Conservation (phyloP, 345 rosid genomes). For the Microcos paniculata region DNA sequence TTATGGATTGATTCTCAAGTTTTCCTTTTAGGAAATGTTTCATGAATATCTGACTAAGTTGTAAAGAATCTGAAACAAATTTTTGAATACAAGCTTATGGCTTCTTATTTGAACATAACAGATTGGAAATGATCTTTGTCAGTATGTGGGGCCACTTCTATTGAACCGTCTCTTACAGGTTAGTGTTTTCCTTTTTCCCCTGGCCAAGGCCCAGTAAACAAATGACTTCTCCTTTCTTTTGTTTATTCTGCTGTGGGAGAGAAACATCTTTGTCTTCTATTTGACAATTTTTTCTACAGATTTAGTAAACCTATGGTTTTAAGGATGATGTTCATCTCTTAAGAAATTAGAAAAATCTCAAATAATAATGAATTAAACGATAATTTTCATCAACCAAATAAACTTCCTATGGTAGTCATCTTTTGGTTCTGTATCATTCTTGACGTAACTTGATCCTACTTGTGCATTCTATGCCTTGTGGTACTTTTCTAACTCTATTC, state of each 20-base stretch:
- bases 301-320: background rate
- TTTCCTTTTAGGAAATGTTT: background rate
- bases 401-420: constrained; percentile 7
- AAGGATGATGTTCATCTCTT: background rate
- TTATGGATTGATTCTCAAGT: background rate
- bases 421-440: background rate
- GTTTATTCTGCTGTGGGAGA: background rate
- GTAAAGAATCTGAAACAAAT: constrained; percentile 11
- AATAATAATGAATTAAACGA: background rate
- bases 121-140: constrained; percentile 83
- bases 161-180: constrained; percentile 82
- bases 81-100: constrained; percentile 19
- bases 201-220: background rate
- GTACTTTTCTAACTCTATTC: background rate
- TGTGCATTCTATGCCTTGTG: background rate
- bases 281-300: background rate
- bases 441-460: background rate
- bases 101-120: constrained; percentile 41
- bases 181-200: constrained; percentile 18
- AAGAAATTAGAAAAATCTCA: background rate
- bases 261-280: background rate
- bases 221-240: background rate
- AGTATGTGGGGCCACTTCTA: constrained; percentile 79
- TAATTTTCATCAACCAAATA: background rate
- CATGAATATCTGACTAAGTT: constrained; percentile 13